phyloP scores from a whole-genome alignment of 768 basidiomycete genomes.

The Holtermannia corniformis region DNA sequence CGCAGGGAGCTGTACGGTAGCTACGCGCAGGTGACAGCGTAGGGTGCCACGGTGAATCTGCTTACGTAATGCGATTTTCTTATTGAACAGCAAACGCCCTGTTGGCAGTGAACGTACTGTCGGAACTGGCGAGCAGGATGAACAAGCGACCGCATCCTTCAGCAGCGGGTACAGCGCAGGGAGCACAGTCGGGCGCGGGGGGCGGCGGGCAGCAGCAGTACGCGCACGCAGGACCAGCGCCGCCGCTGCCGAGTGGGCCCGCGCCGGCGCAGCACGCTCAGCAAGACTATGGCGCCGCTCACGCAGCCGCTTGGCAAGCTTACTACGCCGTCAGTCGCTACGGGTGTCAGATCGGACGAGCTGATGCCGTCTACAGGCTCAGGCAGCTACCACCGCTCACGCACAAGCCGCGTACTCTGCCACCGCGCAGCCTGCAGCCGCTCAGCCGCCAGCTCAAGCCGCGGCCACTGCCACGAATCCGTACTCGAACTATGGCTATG shows the following conservation, averaged over 20 bases:
- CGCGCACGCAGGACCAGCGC: conserved; percentile 9
- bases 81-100: too few species aligned
- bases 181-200: not conserved
- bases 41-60: not conserved
- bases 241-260: conserved; percentile 10
- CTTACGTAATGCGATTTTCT: not conserved
- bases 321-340: conserved; percentile 33
- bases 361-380: not conserved
- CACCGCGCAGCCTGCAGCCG: conserved; percentile 4
- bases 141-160: not conserved
- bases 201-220: too few species aligned
- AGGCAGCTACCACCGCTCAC: not conserved
- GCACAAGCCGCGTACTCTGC: conserved; percentile 10
- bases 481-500: conserved; percentile 88
- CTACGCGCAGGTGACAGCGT: conserved; percentile 61
- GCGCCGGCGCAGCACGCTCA: conserved; percentile 3
- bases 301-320: conserved; percentile 36
- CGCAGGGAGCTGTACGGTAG: conserved; percentile 79
- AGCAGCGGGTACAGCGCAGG: not conserved
- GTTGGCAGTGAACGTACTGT: too few species aligned
- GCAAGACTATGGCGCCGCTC: conserved; percentile 13
- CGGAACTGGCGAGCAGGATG: too few species aligned
- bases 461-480: conserved; percentile 38
- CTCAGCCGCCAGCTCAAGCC: not conserved
- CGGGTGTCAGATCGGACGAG: not conserved